Conservation (phyloP, 225 moss, liverwort and hornwort genomes). For the Sphagnum contortum region DNA sequence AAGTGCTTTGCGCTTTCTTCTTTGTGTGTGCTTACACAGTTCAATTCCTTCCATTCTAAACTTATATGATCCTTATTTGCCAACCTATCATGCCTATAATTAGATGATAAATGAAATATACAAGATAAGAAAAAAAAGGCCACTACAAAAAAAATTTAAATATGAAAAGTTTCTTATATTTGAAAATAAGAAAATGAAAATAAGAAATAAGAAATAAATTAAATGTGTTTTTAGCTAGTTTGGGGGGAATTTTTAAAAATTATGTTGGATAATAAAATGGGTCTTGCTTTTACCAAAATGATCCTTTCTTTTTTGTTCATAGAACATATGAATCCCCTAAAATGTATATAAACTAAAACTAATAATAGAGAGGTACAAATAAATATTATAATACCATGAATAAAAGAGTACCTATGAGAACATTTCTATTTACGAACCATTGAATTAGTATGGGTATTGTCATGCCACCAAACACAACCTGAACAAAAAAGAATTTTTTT, state of each 20-base stretch:
- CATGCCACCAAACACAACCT: conserved; percentile 1
- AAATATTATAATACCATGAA: conserved; percentile 2
- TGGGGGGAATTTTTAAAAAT: not conserved
- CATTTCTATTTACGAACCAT: conserved; percentile 5
- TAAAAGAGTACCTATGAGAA: too few species aligned
- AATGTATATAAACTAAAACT: too few species aligned
- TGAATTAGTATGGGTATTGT: conserved; percentile 1
- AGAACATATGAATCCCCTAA: too few species aligned
- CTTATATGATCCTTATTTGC: not conserved
- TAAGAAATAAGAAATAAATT: not conserved
- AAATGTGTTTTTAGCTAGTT: not conserved
- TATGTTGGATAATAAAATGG: conserved; percentile 3
- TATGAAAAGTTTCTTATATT: conserved; percentile 13
- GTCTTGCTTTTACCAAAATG: conserved; percentile 1
- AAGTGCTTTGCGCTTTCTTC: too few species aligned
- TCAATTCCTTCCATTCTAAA: too few species aligned
- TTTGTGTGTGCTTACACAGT: too few species aligned
- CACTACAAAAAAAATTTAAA: conserved; percentile 9
- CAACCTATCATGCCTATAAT: conserved; percentile 18
- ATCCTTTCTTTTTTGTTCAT: too few species aligned
- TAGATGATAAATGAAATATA: conserved; percentile 11
- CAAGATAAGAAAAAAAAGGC: conserved; percentile 9
- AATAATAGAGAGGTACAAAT: too few species aligned
- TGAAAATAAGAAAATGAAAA: conserved; percentile 9
- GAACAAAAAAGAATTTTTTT: not conserved